Base-by-base conservation (phyloP, 106 monocot genomes). In the Dioscorea alata region DNA sequence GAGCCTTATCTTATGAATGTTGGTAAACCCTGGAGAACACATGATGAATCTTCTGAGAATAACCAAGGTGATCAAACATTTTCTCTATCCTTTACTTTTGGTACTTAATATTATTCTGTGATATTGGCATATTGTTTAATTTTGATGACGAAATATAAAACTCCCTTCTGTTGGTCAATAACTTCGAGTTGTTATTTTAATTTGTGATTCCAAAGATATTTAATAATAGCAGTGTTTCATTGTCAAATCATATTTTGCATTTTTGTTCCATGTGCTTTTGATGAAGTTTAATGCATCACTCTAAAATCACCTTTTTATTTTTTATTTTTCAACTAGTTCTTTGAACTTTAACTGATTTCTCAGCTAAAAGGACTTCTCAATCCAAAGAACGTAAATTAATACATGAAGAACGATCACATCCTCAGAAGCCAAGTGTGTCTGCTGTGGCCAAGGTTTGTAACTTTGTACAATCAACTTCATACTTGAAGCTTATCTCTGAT, bases 21-120 rank as follows among this genome's bases (percentile, higher is more conserved):
- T 61, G 92, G 97, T 57, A 99, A 83, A 71, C 97, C 92, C 75
- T 92, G 97, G 97, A 24, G 92, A 65, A 92, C 73, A 72, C 68
- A n/a, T 34, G 63, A 49, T 32, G 61, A 79, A 22, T 68, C 23
- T 53, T 23, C 63, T 71, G 76, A 77, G 63, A 32, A 15, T 70
- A 71, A 61, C 1, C 66, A 73, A 86, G 78, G 89, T 89, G 61
- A 79, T 34, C 64, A 31, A 56, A 21, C 23, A 61, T 58, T 22
- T 9, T 25, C 24, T 6, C 20, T 71, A 21, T 18, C n/a, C 56
- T 17, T 68, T 1, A 16, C 54, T 54, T 54, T 54, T 54, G 6
- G 9, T 42, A 42, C 42, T 42, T 42, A 6, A 6, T 42, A 42
- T 6, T 5, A 42, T 42, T 6, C 6, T 0, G 6, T 42, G 42